Base-by-base conservation (phyloP, 2,329 filamentous ascomycete species). In the Aspergillus uvarum region DNA sequence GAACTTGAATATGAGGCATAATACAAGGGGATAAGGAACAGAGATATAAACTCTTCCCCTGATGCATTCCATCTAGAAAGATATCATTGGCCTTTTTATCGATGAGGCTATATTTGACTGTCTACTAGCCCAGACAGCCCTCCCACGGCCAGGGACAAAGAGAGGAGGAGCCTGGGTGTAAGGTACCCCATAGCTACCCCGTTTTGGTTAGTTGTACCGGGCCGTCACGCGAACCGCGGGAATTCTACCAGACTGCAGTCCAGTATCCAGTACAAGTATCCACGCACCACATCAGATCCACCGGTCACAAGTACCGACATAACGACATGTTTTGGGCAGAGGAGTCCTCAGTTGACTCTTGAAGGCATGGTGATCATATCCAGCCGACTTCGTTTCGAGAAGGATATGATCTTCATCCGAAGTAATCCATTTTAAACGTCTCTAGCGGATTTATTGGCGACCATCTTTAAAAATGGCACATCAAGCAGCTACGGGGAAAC, bases 401-500 rank as follows among this genome's bases (percentile, higher is more conserved):
- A 19, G 16, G 38, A 19, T 16, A 19, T 44, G 38, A 44, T 44
- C 16, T 8, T 44, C 38, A 19, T 44, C 38, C 19, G 16, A 16
- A 19, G 14, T 42, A 3, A 42, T 19, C 38, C 16, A 6, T 16
- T 16, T n/a, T 10, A 44, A 19, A 1, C 26, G 26, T 29, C 26
- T 29, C 7, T 29, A 29, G 26, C 26, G 26, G 26, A 7, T 29
- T 8, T 8, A 29, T 29, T 10, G 26, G 26, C 12, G 14, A 19
- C 24, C 24, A 32, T 42, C 32, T 35, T 10, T 10, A 8, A 24
- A 24, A 11, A 61, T 63, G 59, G 56, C 47, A 16, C 42, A 58
- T 16, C 52, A 22, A 5, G 31, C 56, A 19, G 62, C 53, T 19
- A 49, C 58, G 12, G 59, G 52, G 4, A 68, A 61, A 47, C 21